phyloP scores from a whole-genome alignment of 2,329 filamentous ascomycete species.

The Ramularia collo-cygni region DNA sequence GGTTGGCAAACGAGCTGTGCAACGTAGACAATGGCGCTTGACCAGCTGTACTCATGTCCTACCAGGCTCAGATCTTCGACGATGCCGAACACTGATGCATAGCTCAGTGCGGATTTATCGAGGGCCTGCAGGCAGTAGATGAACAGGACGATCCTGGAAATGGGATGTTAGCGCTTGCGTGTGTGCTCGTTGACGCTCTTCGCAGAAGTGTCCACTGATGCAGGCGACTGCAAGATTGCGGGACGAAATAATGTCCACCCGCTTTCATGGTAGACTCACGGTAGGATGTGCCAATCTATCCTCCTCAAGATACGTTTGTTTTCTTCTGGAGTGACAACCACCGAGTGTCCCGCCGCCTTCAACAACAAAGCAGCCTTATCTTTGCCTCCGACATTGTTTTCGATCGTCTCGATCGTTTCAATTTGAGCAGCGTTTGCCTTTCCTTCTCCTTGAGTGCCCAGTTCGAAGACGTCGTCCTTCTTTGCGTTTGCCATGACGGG shows the following conservation, averaged over 20 bases:
- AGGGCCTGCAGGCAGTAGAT: constrained; percentile 59
- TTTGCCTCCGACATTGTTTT: constrained; percentile 16
- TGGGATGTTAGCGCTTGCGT: too few relatives aligned
- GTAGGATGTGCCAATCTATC: constrained; percentile 47
- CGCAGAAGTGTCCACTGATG: too few relatives aligned
- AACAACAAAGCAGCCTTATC: constrained; percentile 48
- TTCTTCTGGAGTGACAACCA: constrained; percentile 47
- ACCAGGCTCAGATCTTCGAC: constrained; percentile 51
- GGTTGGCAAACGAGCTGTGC: constrained; percentile 50
- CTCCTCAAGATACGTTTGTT: constrained; percentile 46
- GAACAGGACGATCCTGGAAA: constrained; percentile 42
- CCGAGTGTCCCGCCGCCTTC: constrained; percentile 38
- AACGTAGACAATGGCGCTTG: constrained; percentile 48
- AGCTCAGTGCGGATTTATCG: constrained; percentile 56
- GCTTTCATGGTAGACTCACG: constrained; percentile 15
- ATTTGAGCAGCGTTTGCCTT: constrained; percentile 17
- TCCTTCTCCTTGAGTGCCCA: constrained; percentile 13
- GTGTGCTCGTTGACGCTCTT: too few relatives aligned
- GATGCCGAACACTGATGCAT: constrained; percentile 58
- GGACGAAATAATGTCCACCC: too few relatives aligned
- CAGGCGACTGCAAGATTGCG: too few relatives aligned
- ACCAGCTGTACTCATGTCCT: constrained; percentile 47
- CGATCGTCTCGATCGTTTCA: constrained; percentile 18
- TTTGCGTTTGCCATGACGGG: constrained; percentile 9
- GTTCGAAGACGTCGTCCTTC: constrained; percentile 20